Evolutionary conservation across 306 rosid genomes (phyloP).

Genomic region (Begonia loranthoides): DNA sequence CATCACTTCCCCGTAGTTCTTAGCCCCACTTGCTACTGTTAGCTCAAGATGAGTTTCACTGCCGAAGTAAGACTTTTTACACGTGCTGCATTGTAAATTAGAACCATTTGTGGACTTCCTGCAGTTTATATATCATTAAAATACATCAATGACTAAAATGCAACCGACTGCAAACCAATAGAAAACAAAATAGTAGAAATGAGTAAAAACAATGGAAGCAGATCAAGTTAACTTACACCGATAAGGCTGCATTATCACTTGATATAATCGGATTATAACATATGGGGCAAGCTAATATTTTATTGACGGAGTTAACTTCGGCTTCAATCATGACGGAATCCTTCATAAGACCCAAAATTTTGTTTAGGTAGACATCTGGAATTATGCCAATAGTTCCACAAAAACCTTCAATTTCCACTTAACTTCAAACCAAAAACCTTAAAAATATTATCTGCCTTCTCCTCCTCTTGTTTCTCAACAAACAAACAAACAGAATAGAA

Average conservation of each 20-base stretch:
- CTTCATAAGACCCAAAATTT: conserved; percentile 16
- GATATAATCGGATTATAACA: conserved; percentile 41
- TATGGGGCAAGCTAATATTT: conserved; percentile 72
- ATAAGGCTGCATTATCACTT: conserved; percentile 24
- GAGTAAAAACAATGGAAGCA: background rate
- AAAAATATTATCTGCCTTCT: background rate
- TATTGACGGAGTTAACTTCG: conserved; percentile 16
- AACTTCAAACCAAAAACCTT: background rate
- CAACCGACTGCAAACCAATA: background rate
- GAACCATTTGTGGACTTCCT: conserved; percentile 47
- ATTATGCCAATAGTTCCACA: no score
- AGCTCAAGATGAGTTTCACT: conserved; percentile 55
- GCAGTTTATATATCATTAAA: conserved; percentile 18
- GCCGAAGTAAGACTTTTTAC: conserved; percentile 60
- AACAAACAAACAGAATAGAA: background rate
- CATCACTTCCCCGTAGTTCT: conserved; percentile 51
- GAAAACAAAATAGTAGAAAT: background rate
- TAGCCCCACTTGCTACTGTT: conserved; percentile 37
- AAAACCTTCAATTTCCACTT: background rate
- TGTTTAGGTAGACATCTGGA: background rate
- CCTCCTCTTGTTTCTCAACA: background rate
- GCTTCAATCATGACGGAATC: conserved; percentile 29
- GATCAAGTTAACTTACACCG: conserved; percentile 32
- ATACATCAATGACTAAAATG: conserved; percentile 4
- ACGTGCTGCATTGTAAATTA: conserved; percentile 54